A percentile compares a stretch with the other conserved stretches of the same genome.
phyloP scores from a whole-genome alignment of 371 early-diverging fungal genomes.

The Actinomortierella ambigua region DNA sequence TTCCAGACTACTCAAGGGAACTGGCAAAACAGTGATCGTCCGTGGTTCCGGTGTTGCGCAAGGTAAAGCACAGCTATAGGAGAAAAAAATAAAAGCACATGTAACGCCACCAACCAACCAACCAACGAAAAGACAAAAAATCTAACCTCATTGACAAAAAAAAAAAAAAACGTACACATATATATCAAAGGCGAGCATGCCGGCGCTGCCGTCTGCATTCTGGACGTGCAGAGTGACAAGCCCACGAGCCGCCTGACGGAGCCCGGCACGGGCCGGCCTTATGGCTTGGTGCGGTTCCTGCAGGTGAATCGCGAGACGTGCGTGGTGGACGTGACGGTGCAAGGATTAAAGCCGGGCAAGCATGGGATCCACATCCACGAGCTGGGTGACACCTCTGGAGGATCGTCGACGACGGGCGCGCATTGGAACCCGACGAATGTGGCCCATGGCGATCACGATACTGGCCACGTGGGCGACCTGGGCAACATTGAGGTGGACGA shows the following conservation, averaged over 20 bases:
- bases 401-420: constrained; percentile 60
- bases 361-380: constrained; percentile 80
- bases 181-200: constrained; percentile 53
- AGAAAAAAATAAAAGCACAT: no score
- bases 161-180: no score
- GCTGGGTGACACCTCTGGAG: constrained; percentile 76
- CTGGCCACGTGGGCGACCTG: constrained; percentile 69
- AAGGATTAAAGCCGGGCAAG: constrained; percentile 69
- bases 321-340: constrained; percentile 78
- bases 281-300: constrained; percentile 84
- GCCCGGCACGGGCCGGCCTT: constrained; percentile 51
- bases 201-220: constrained; percentile 90
- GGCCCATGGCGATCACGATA: constrained; percentile 57
- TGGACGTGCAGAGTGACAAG: constrained; percentile 66
- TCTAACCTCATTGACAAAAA: no score
- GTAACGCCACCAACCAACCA: no score
- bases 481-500: constrained; percentile 71
- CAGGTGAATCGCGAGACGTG: constrained; percentile 72
- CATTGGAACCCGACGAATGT: constrained; percentile 63
- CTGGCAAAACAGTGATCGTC: constrained; percentile 75
- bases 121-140: no score
- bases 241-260: constrained; percentile 21
- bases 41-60: constrained; percentile 78
- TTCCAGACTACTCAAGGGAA: constrained; percentile 61
- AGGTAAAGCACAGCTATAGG: constrained; percentile 49